Evolutionary conservation across 2,329 filamentous ascomycete genomes (phyloP).

Genomic region (Sporothrix protearum): DNA sequence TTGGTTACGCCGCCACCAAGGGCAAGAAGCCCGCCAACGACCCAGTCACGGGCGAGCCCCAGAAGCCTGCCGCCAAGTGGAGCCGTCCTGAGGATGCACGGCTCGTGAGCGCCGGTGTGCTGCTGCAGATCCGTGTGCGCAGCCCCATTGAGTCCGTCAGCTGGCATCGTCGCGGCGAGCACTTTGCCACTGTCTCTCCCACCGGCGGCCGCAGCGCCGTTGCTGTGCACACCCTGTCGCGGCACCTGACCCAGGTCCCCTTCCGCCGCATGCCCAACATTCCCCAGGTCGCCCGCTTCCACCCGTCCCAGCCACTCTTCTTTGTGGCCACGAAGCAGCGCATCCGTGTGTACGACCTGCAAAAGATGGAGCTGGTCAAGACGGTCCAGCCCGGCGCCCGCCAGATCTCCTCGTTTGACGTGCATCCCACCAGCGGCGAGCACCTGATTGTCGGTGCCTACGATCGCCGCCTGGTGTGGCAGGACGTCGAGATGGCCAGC

Average conservation of each 20-base stretch:
- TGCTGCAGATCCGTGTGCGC: conserved; percentile 75
- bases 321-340: conserved; percentile 94
- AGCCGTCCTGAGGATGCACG: conserved; percentile 68
- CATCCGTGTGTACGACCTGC: conserved; percentile 90
- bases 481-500: conserved; percentile 87
- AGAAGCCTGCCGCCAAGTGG: conserved; percentile 79
- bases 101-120: conserved; percentile 73
- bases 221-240: conserved; percentile 89
- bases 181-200: conserved; percentile 88
- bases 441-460: conserved; percentile 94
- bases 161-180: conserved; percentile 93
- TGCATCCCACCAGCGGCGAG: conserved; percentile 81
- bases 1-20: conserved; percentile 78
- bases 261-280: conserved; percentile 75
- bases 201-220: conserved; percentile 74
- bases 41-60: conserved; percentile 67
- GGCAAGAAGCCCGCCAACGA: conserved; percentile 51
- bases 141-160: conserved; percentile 80
- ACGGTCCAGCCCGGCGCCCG: conserved; percentile 88
- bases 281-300: conserved; percentile 87
- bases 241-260: conserved; percentile 90
- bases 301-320: conserved; percentile 86
- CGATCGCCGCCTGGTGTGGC: conserved; percentile 90
- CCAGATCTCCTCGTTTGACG: conserved; percentile 88
- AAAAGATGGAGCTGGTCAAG: conserved; percentile 86